Evolutionary conservation across 345 rosid genomes (phyloP), one percentile per base, ranked within the genome.

Genomic region (Tarenaya hassleriana): DNA sequence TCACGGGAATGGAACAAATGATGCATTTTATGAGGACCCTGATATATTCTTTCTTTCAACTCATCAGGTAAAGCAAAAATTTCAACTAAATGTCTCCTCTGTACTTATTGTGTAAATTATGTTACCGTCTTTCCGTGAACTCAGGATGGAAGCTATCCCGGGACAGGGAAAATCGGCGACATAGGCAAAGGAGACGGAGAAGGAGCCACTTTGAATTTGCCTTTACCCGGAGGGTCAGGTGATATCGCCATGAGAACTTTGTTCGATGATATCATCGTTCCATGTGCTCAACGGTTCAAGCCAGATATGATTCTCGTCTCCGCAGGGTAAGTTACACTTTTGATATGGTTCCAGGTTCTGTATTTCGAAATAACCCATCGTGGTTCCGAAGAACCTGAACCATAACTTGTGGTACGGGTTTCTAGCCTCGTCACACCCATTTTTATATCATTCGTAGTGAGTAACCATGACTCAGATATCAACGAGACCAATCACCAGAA

Each of bases 141-240:
- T 16, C 74, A 91, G 96, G 82, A 84, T 49, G 96, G 98, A 66
- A 87, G 96, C 75, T 91, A 91, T 39, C 98, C 96, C 10, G 98
- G 96, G 18, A 91, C 96, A 1, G 92, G 95, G 38, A 91, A 78
- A 62, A 57, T 79, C 3, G 82, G 77, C 31, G 89, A 91, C 62
- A 56, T 74, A 55, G 98, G 96, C 42, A 68, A 55, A 59, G 96
- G 92, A 67, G 76, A 71, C 50, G 96, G 96, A 37, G 95, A 86
- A 83, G 98, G 98, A 27, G 46, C 87, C 32, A 82, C 98, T 18
- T 72, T 91, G 12, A 91, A 91, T 64, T 59, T 91, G 63, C 98
- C 96, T 16, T 68, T 86, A 49, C 98, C 96, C 4, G 96, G 98
- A 70, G 98, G 98, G 29, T 86, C 96, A 35, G 96, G 98, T 35